Evolutionary conservation across 257 asterid genomes (phyloP), one percentile per base, ranked within the genome.

Genomic region (Primulina huaijiensis): DNA sequence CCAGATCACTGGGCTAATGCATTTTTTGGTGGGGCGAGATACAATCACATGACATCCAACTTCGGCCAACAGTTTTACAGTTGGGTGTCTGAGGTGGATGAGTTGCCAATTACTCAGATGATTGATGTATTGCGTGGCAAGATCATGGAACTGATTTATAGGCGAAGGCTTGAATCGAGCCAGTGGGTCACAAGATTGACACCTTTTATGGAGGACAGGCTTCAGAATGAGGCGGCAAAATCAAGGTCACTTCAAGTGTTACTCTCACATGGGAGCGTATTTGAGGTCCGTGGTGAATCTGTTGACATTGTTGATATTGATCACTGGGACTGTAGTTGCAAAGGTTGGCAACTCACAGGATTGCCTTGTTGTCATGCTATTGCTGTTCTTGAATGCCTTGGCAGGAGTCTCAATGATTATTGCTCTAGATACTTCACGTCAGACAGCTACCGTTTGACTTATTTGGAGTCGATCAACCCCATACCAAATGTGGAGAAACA

Each of bases 51-150:
- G 99, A 81, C 94, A 65, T 87, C 97, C 56, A 86, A 89, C 78
- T 94, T 94, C 70, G 99, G 99, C 60, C 90, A 89, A 68, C 87
- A 83, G 73, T 94, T 94, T 81, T 88, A 84, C 69, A 83, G 86
- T 78, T 94, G 99, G 99, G 96, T 94, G 71, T 81, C 96, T 17
- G 97, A 94, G 84, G 97, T 84, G 63, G 96, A 90, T 62, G 97
- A 91, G 82, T 72, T 90, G 79, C 99, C 99, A 71, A 90, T 93
- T 75, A 93, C 96, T 30, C 99, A 93, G 87, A 89, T 90, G 97
- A 88, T 93, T 67, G 96, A 93, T 74, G 96, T 92, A 53, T 70
- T 93, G 76, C 87, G 97, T 33, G 96, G 97, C 21, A 93, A 83
- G 86, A 89, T 93, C 74, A 93, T 93, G 99, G 97, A 93, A 75